These are phyloP conservation scores for Marchantia paleacea DNA, from an alignment of 225 moss, liverwort and hornwort species.

Conservation along the genomic window DNA sequence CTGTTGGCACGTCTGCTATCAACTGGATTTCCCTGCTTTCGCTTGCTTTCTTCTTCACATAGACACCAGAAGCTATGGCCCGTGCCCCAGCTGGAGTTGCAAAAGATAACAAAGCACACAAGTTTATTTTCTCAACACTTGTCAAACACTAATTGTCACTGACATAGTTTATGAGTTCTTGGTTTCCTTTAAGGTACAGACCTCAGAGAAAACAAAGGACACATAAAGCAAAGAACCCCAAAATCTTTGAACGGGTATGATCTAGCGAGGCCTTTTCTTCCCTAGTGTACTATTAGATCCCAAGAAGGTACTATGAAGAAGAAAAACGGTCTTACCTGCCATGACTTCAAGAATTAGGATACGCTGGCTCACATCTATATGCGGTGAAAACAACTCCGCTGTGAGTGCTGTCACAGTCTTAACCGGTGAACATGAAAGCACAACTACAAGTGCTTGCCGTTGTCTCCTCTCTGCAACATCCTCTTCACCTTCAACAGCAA, in stretches of 20 bases:
- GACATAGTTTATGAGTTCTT: not conserved
- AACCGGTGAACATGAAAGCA: constrained; percentile 79
- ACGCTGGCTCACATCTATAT: constrained; percentile 88
- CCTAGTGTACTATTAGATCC: not conserved
- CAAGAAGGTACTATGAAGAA: not conserved
- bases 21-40: constrained; percentile 31
- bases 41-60: constrained; percentile 25
- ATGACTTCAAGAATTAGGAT: constrained; percentile 83
- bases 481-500: constrained; percentile 83
- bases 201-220: not conserved
- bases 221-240: not conserved
- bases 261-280: not conserved
- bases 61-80: constrained; percentile 46
- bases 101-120: not conserved
- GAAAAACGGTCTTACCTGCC: constrained; percentile 48
- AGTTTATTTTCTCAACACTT: not conserved
- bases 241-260: not conserved
- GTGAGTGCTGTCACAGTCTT: constrained; percentile 63
- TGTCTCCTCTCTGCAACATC: constrained; percentile 66
- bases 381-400: constrained; percentile 73
- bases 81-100: constrained; percentile 65
- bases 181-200: not conserved
- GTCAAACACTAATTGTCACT: not conserved
- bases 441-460: constrained; percentile 69
- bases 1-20: constrained; percentile 42